Percentiles rank a stretch among this genome's conserved stretches.
Conservation (phyloP, 2,329 filamentous ascomycete species). For the Fusarium phyllophilum region DNA sequence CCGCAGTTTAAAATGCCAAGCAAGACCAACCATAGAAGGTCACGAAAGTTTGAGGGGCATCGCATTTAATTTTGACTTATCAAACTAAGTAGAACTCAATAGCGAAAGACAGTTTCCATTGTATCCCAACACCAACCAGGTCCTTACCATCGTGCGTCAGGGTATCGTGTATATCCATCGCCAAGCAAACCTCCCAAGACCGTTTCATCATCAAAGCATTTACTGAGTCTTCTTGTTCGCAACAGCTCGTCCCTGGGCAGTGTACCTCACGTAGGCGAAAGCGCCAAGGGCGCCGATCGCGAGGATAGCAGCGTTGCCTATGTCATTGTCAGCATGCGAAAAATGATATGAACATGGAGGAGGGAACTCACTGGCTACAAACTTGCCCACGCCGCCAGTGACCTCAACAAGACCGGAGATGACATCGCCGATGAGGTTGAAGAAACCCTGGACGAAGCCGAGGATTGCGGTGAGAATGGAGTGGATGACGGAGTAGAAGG, state of each 20-base stretch:
- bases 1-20: not conserved
- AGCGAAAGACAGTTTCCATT: not conserved
- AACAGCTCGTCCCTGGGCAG: constrained; percentile 44
- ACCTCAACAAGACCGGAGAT: constrained; percentile 51
- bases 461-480: constrained; percentile 48
- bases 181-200: not conserved
- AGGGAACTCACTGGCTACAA: constrained; percentile 49
- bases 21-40: not conserved
- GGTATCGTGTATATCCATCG: constrained; percentile 26
- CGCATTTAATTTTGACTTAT: not conserved
- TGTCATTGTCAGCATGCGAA: not conserved
- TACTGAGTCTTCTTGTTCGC: constrained; percentile 48
- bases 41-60: not conserved
- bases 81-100: not conserved
- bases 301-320: constrained; percentile 52
- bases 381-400: constrained; percentile 53
- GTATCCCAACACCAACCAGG: not conserved
- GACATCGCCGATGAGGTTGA: constrained; percentile 50
- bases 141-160: not conserved
- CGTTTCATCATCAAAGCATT: not conserved
- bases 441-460: constrained; percentile 51
- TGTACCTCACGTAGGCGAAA: constrained; percentile 50
- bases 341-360: not conserved
- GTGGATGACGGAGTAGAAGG: constrained; percentile 49
- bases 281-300: constrained; percentile 47